Evolutionary conservation across 83 land plant species (phyloP).

Genomic region (Picea engelmannii): DNA sequence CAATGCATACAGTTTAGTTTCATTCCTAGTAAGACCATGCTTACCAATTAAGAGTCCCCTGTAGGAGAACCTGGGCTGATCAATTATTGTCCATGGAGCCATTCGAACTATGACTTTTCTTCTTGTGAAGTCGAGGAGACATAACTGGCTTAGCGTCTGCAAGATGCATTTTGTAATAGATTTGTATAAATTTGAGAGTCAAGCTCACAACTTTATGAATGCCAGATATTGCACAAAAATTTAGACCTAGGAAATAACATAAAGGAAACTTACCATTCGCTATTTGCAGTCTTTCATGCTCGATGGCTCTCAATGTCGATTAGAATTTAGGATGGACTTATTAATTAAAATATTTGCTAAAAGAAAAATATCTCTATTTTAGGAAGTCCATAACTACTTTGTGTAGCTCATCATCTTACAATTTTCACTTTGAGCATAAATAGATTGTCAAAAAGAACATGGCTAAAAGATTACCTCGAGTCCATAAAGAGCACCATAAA

Average conservation of each 20-base stretch:
- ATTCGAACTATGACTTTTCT: conserved; percentile 36
- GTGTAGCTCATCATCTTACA: not conserved
- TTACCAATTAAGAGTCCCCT: conserved; percentile 83
- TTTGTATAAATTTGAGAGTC: not conserved
- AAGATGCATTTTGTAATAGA: conserved; percentile 5
- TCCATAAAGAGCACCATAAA: conserved; percentile 73
- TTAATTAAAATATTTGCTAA: too few species aligned
- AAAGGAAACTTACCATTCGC: not conserved
- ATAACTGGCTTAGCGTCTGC: conserved; percentile 87
- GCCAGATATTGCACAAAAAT: not conserved
- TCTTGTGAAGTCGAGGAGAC: conserved; percentile 43
- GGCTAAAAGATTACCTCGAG: conserved; percentile 41
- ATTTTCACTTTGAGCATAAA: not conserved
- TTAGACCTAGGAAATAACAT: not conserved
- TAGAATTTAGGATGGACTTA: too few species aligned
- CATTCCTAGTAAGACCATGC: not conserved
- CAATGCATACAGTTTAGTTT: conserved; percentile 8
- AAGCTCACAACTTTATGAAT: not conserved
- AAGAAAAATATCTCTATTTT: too few species aligned
- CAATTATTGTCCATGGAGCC: conserved; percentile 64
- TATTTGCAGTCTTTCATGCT: not conserved
- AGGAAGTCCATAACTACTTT: not conserved
- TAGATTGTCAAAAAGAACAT: not conserved
- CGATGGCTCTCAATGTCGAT: not conserved
- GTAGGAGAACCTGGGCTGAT: conserved; percentile 74